Evolutionary conservation across 805 yeast genomes (phyloP).

Genomic region (Candida pseudofarinosa): DNA sequence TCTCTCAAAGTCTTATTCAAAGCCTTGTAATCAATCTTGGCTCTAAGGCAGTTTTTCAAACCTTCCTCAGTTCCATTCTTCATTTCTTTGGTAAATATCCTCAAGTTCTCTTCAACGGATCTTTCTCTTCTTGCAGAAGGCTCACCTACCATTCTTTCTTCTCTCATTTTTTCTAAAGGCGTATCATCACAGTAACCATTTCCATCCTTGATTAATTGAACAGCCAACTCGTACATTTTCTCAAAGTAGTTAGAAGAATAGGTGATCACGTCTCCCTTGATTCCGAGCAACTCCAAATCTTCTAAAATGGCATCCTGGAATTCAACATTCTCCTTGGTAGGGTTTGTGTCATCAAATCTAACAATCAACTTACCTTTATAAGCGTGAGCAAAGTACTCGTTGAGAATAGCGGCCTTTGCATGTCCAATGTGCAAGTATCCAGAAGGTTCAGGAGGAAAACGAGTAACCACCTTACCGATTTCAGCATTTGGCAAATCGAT

Average conservation of each 20-base stretch:
- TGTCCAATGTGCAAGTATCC: constrained; percentile 99
- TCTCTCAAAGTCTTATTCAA: constrained; percentile 94
- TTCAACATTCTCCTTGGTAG: constrained; percentile 92
- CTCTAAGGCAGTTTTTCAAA: constrained; percentile 87
- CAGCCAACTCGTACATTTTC: constrained; percentile 81
- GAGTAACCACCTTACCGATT: constrained; percentile 93
- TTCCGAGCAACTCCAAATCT: constrained; percentile 85
- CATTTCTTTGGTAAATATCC: constrained; percentile 87
- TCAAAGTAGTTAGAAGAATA: constrained; percentile 94
- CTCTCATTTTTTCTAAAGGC: constrained; percentile 91
- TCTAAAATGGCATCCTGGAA: constrained; percentile 91
- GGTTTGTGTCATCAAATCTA: constrained; percentile 98
- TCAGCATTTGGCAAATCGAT: constrained; percentile 89
- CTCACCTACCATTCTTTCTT: constrained; percentile 97
- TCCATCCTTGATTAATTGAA: constrained; percentile 88
- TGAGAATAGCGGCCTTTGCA: constrained; percentile 95
- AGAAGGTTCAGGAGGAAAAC: constrained; percentile 99
- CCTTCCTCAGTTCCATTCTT: constrained; percentile 92
- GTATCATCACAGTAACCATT: constrained; percentile 98
- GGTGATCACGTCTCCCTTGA: constrained; percentile 84
- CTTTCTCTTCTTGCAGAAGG: constrained; percentile 90
- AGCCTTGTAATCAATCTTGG: constrained; percentile 89
- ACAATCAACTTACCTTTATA: constrained; percentile 95
- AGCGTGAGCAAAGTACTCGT: constrained; percentile 92
- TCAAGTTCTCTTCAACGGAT: constrained; percentile 85